A percentile compares a stretch with the other conserved stretches of the same genome.
These are phyloP conservation scores for Candida manassasensis DNA, from an alignment of 805 yeast species.

Conservation along the genomic window DNA sequence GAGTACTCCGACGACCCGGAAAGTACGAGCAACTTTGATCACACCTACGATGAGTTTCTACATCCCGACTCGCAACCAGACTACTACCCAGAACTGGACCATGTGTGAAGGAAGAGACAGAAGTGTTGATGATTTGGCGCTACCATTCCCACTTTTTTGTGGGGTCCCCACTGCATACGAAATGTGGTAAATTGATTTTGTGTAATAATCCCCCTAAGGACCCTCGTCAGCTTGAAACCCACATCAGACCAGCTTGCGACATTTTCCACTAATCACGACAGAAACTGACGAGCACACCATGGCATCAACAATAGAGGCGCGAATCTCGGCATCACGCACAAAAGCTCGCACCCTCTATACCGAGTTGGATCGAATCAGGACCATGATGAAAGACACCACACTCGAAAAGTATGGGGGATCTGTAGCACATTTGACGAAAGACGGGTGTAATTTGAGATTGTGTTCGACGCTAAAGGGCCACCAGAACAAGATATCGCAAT, in stretches of 20 bases:
- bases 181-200: conserved; percentile 2
- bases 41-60: conserved; percentile 32
- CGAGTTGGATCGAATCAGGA: conserved; percentile 44
- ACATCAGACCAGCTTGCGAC: too few species aligned
- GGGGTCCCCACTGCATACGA: too few species aligned
- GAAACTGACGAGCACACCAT: too few species aligned
- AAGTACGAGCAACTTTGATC: conserved; percentile 27
- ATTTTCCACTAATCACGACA: too few species aligned
- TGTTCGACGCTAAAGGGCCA: conserved; percentile 54
- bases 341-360: conserved; percentile 45
- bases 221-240: too few species aligned
- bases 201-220: background rate
- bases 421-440: conserved; percentile 28
- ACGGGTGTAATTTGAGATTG: conserved; percentile 23
- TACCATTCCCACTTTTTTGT: too few species aligned
- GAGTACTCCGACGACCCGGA: conserved; percentile 32
- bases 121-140: too few species aligned
- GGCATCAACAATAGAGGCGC: background rate
- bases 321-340: conserved; percentile 27
- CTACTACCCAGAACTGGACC: conserved; percentile 12
- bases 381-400: conserved; percentile 42
- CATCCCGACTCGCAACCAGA: conserved; percentile 20
- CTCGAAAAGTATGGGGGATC: conserved; percentile 34
- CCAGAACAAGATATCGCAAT: conserved; percentile 63
- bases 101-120: background rate